Percentiles rank a stretch among this genome's conserved stretches.
These are phyloP conservation scores for Hypoxylon rubiginosum DNA, from an alignment of 2,329 filamentous ascomycete genomes.

Conservation along the genomic window DNA sequence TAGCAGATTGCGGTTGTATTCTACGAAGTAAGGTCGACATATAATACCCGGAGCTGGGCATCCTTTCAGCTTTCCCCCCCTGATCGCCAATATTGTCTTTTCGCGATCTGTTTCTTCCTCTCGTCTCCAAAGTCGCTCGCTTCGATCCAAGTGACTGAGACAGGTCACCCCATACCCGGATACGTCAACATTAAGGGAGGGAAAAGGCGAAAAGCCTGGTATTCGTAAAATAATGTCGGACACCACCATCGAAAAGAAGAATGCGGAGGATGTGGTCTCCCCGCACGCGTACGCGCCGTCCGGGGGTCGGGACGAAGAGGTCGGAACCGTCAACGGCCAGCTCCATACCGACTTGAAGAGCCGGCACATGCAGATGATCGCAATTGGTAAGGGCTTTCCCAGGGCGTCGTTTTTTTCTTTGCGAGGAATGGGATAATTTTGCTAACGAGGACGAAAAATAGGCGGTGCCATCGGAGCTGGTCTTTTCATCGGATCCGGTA, in stretches of 20 bases:
- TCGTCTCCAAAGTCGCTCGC: background rate
- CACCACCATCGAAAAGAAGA: conserved; percentile 43
- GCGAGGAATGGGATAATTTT: background rate
- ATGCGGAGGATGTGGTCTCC: conserved; percentile 35
- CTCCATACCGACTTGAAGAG: conserved; percentile 55
- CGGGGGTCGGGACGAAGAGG: conserved; percentile 53
- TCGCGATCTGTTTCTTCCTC: background rate
- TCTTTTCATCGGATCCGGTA: conserved; percentile 77
- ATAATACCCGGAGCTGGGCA: conserved; percentile 7
- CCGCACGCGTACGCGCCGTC: conserved; percentile 37
- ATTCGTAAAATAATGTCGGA: conserved; percentile 45
- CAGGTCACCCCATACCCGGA: background rate
- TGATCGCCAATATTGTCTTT: background rate
- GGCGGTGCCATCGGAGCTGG: conserved; percentile 66
- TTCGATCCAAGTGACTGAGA: conserved; percentile 3
- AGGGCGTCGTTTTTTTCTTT: no score
- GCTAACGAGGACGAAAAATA: conserved; percentile 35
- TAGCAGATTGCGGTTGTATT: background rate
- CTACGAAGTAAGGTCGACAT: no score
- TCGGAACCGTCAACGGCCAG: conserved; percentile 52
- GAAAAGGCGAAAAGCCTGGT: background rate
- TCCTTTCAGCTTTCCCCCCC: background rate
- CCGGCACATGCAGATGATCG: conserved; percentile 63
- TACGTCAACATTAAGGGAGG: conserved; percentile 11
- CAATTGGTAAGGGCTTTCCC: conserved; percentile 54